Conservation (phyloP, 176 grass and related monocot species). For the Pontederia paniculata region DNA sequence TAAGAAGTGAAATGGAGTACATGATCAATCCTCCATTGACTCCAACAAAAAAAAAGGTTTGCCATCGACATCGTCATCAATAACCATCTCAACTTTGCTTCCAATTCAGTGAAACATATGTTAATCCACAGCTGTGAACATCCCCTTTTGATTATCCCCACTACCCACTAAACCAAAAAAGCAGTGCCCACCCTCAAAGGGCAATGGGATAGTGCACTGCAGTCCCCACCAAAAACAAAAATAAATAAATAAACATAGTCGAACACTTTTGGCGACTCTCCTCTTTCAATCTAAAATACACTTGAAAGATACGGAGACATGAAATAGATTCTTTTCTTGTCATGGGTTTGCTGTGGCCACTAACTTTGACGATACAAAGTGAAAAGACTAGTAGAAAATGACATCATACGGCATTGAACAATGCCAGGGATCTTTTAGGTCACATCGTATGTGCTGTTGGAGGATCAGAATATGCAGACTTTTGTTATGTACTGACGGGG, state of each 20-base stretch:
- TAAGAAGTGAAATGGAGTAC: neutral
- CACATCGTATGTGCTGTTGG: neutral
- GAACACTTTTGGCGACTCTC: conserved; percentile 20
- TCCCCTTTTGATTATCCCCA: conserved; percentile 49
- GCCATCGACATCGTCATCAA: neutral
- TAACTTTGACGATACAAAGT: neutral
- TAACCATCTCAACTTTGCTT: conserved; percentile 9
- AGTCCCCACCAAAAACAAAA: conserved; percentile 24
- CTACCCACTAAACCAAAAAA: conserved; percentile 11
- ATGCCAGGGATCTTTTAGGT: conserved; percentile 4
- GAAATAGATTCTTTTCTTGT: neutral
- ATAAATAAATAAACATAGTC: conserved; percentile 33
- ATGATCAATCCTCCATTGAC: neutral
- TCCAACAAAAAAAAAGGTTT: neutral
- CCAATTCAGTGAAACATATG: conserved; percentile 6
- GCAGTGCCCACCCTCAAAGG: conserved; percentile 64
- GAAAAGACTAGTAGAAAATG: neutral
- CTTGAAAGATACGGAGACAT: conserved; percentile 32
- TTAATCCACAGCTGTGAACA: conserved; percentile 3
- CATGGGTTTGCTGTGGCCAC: neutral
- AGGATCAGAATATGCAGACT: neutral
- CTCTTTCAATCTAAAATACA: conserved; percentile 38
- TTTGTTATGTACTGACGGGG: conserved; percentile 4
- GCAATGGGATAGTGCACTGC: conserved; percentile 80
- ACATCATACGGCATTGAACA: neutral